Evolutionary conservation across 2,329 filamentous ascomycete genomes (phyloP).

Genomic region (Aspergillus fumigatiaffinis): DNA sequence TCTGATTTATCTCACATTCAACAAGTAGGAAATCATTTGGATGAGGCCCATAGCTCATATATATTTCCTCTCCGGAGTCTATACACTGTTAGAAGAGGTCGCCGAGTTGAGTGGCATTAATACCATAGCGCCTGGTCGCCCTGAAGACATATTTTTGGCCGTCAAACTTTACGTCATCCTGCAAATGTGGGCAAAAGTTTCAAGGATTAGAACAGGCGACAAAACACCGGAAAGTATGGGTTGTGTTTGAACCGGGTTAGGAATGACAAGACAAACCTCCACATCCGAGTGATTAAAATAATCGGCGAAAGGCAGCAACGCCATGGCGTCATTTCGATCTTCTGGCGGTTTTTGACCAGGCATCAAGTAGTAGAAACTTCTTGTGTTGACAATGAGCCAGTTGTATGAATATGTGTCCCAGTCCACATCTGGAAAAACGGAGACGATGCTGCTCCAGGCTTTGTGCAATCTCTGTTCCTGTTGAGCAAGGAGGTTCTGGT

Average conservation of each 20-base stretch:
- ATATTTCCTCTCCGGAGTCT: slow-evolving; percentile 39
- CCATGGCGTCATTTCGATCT: slow-evolving; percentile 44
- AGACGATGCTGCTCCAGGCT: slow-evolving; percentile 47
- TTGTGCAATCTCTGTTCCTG: slow-evolving; percentile 53
- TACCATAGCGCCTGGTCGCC: slow-evolving; percentile 33
- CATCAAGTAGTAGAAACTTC: slow-evolving; percentile 57
- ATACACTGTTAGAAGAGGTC: neutral
- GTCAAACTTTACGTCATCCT: slow-evolving; percentile 40
- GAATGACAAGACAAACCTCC: slow-evolving; percentile 26
- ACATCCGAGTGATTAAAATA: slow-evolving; percentile 46
- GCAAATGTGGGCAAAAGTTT: neutral
- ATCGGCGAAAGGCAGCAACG: slow-evolving; percentile 44
- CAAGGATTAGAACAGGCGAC: neutral
- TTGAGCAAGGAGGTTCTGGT: slow-evolving; percentile 39
- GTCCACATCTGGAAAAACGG: slow-evolving; percentile 42
- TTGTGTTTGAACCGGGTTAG: neutral
- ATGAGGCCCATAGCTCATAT: slow-evolving; percentile 43
- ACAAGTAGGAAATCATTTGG: slow-evolving; percentile 41
- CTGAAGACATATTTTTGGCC: slow-evolving; percentile 32
- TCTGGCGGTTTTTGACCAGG: slow-evolving; percentile 34
- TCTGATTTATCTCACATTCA: slow-evolving; percentile 36
- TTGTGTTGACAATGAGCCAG: slow-evolving; percentile 59
- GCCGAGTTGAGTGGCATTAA: neutral
- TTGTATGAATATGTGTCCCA: slow-evolving; percentile 49
- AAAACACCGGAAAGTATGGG: neutral